Conservation (phyloP, 2,329 filamentous ascomycete species). For the Claviceps spartinae region DNA sequence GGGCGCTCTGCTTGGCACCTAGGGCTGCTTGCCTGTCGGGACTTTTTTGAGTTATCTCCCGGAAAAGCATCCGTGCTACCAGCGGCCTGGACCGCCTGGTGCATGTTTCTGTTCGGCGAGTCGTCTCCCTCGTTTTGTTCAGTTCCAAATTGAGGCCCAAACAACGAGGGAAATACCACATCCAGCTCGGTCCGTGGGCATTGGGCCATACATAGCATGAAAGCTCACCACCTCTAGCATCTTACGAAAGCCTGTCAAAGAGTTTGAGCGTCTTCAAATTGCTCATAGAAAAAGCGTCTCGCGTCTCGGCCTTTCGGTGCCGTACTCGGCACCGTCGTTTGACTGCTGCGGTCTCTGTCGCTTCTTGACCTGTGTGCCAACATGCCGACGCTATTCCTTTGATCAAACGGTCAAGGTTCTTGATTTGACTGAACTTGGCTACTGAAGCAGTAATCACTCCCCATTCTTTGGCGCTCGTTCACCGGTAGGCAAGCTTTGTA, state of each 20-base stretch:
- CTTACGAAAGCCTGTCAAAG: background rate
- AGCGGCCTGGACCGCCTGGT: too few relatives aligned
- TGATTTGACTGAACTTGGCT: background rate
- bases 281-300: background rate
- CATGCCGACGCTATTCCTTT: background rate
- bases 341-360: background rate
- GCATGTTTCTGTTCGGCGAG: too few relatives aligned
- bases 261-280: background rate
- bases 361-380: background rate
- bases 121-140: too few relatives aligned
- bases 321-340: background rate
- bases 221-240: too few relatives aligned
- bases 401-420: background rate
- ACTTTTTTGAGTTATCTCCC: too few relatives aligned
- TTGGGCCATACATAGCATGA: too few relatives aligned
- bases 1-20: constrained; percentile 11
- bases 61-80: too few relatives aligned
- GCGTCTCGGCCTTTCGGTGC: background rate
- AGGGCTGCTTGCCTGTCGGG: background rate
- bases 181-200: too few relatives aligned
- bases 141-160: too few relatives aligned
- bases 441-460: background rate
- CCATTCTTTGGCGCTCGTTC: background rate
- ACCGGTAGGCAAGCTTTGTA: too few relatives aligned
- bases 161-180: too few relatives aligned